Evolutionary conservation across 495 filamentous ascomycete genomes (phyloP), one percentile per base, ranked within the genome.

Genomic region (Neurospora africana): DNA sequence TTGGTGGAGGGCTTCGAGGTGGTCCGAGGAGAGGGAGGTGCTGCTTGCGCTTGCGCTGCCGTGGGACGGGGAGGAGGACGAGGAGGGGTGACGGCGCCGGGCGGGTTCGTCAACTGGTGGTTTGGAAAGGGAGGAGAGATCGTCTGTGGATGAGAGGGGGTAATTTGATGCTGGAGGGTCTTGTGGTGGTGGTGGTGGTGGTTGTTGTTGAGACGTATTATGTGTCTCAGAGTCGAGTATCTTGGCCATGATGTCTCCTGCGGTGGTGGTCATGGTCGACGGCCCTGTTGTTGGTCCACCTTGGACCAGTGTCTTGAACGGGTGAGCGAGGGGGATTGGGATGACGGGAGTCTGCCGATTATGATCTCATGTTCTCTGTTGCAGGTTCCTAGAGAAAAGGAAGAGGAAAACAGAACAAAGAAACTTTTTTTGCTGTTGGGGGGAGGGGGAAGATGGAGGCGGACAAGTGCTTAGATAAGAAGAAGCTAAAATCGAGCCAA

Each of bases 1-100:
- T 5, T 72, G 47, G 47, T 74, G 72, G 79, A 72, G 65, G 75
- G 68, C 47, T 58, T 23, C 21, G n/a, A 80, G 81, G 44, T 37
- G 44, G 13, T 21, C 39, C 0, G 74, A 75, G 38, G 78, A 78
- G 69, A 61, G 70, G 70, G 78, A 65, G 27, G 53, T 33, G 53
- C 27, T 33, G 27, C 23, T 30, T 27, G 53, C 21, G 21, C 11
- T 30, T 23, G 53, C 9, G 53, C n/a, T 23, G 23, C n/a, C 15
- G 53, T 61, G 53, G 23, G 47, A n/a, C 7, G 2, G n/a, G 1
- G 44, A 30, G 11, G 36, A 36, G 35, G 36, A 36, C 4, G 47
- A 58, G 21, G 47, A 33, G 5, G 27, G 19, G 30, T 65, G 15
- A 35, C 53, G 27, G 4, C 5, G 44, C 1, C 6, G 53, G 23